Evolutionary conservation across 768 basidiomycete genomes (phyloP), one percentile per base, ranked within the genome.

Genomic region (Krasilnikovozyma curviuscula): DNA sequence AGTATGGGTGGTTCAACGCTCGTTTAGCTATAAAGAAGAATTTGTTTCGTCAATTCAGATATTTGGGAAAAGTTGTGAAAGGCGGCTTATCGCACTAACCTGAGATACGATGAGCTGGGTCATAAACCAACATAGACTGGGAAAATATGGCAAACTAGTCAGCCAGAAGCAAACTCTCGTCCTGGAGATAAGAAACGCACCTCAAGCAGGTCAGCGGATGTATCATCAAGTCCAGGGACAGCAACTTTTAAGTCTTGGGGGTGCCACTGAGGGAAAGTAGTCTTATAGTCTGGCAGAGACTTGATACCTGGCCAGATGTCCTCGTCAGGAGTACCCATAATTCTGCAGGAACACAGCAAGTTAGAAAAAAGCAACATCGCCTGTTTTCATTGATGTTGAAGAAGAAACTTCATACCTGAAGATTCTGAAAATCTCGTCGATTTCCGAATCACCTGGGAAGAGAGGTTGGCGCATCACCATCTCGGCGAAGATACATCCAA

Each of bases 361-460:
- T 40, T 24, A 6, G 40, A 13, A 27, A 41, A 37, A 28, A 33
- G 39, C 21, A n/a, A 52, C 48, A 37, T 14, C 19, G 16, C 25
- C 12, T 3, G 34, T 18, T 23, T 18, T 18, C 35, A 10, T 18
- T 7, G 4, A 23, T 12, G 10, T 5, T 4, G 5, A 12, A 18
- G 7, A n/a, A 37, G 23, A 12, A 18, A 34, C 18, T 18, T 64
- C 72, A 44, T 53, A 89, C 93, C 84, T 76, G 73, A 97, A 98
- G 59, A 98, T 98, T 66, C 85, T 81, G 75, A 97, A 97, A 55
- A 97, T 97, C 70, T 98, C 93, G 67, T 98, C 93, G 61, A 97
- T 98, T 68, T 98, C 93, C 24, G 93, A 97, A 67, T 98, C 93
- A 5, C 93, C 93, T 21, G 93, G 91, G 73, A 98, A 98, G 12